Conservation (phyloP, 192 early-diverging fungal genomes). For the Linnemannia zychae region DNA sequence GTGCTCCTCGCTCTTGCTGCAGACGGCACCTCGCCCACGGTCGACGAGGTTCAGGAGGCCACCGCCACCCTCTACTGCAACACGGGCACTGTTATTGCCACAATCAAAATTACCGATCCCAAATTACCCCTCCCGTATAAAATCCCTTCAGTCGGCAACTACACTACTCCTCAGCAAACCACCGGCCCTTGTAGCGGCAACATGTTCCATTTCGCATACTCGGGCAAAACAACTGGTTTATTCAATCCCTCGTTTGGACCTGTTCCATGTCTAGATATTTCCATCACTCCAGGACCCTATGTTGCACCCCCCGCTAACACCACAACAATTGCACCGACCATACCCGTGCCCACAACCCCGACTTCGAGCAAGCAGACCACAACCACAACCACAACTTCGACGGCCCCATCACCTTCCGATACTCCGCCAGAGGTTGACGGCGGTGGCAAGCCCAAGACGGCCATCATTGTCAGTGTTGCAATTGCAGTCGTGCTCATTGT, state of each 20-base stretch:
- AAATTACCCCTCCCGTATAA: conserved; percentile 11
- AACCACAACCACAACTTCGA: neutral
- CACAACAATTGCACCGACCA: neutral
- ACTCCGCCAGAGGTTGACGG: neutral
- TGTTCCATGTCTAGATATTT: conserved; percentile 10
- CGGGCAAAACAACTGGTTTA: neutral
- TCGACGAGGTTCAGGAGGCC: neutral
- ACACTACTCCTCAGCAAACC: conserved; percentile 19
- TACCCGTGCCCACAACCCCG: conserved; percentile 7
- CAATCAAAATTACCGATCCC: neutral
- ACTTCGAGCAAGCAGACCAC: conserved; percentile 5
- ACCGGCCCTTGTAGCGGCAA: conserved; percentile 19
- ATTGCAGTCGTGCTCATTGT: conserved; percentile 25
- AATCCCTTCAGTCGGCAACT: conserved; percentile 39
- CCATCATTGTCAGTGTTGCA: conserved; percentile 26
- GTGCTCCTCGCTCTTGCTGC: conserved; percentile 10
- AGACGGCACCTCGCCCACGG: neutral
- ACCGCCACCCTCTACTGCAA: conserved; percentile 23
- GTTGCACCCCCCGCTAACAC: neutral
- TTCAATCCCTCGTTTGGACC: conserved; percentile 3
- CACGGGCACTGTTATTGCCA: neutral
- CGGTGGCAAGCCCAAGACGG: neutral
- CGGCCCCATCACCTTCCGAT: neutral
- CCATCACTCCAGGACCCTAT: conserved; percentile 10
- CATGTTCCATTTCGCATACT: conserved; percentile 28